Percentiles rank a stretch among this genome's conserved stretches.
Evolutionary conservation across 129 eudicot genomes (phyloP).

Genomic region (Kitagawia praeruptora): DNA sequence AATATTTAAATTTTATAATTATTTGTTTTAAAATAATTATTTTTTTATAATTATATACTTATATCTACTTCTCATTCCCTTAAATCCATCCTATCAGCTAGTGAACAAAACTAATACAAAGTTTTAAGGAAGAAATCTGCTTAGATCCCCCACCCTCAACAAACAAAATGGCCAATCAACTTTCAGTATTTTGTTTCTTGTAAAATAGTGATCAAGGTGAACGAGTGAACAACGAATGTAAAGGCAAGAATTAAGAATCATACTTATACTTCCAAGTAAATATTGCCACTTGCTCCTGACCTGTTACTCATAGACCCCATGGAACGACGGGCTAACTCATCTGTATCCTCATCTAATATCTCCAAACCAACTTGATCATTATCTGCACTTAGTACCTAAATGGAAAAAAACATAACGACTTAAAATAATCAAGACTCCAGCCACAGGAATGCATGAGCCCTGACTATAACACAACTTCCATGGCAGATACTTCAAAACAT

Average conservation of each 20-base stretch:
- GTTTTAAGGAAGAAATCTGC: not conserved
- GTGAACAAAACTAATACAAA: not conserved
- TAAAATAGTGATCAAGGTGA: no score
- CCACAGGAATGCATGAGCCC: not conserved
- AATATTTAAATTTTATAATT: no score
- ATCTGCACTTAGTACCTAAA: constrained; percentile 2
- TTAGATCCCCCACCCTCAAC: not conserved
- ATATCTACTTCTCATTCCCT: no score
- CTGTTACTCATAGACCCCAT: constrained; percentile 8
- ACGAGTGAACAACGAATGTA: not conserved
- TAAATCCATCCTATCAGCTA: not conserved
- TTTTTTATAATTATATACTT: no score
- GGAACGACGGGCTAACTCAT: not conserved
- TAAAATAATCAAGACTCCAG: not conserved
- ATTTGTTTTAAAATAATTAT: no score
- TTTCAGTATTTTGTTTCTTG: no score
- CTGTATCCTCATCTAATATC: constrained; percentile 5
- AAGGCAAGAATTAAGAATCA: not conserved
- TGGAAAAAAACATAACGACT: not conserved
- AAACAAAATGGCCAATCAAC: not conserved
- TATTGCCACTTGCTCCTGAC: constrained; percentile 7
- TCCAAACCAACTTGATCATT: constrained; percentile 14
- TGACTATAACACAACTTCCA: not conserved
- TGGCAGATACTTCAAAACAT: not conserved
- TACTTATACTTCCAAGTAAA: constrained; percentile 5